phyloP scores from a whole-genome alignment of 495 filamentous ascomycete species.

The Aspergillus nidulans region DNA sequence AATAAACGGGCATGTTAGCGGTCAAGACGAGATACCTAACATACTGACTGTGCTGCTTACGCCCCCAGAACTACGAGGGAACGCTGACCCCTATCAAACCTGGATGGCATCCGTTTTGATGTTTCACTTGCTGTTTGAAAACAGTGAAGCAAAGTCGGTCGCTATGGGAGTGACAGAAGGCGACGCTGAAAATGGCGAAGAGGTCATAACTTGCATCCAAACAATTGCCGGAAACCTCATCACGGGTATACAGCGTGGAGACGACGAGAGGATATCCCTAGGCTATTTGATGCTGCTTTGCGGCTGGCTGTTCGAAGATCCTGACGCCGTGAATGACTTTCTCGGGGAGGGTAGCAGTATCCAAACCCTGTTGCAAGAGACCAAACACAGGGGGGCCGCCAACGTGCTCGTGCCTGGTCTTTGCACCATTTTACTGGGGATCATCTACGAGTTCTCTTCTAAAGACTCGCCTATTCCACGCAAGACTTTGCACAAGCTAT shows the following conservation, averaged over 20 bases:
- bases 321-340: constrained; percentile 88
- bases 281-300: constrained; percentile 92
- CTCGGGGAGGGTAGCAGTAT: constrained; percentile 91
- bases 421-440: constrained; percentile 76
- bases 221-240: constrained; percentile 78
- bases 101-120: constrained; percentile 92
- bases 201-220: constrained; percentile 93
- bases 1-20: constrained; percentile 78
- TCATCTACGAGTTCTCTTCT: constrained; percentile 95
- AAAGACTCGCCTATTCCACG: constrained; percentile 92
- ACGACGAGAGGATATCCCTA: constrained; percentile 76
- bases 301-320: constrained; percentile 90
- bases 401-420: constrained; percentile 73
- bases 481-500: constrained; percentile 72
- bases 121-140: constrained; percentile 83
- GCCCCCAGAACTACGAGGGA: constrained; percentile 49
- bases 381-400: constrained; percentile 54
- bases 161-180: constrained; percentile 84
- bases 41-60: constrained; percentile 77
- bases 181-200: constrained; percentile 84
- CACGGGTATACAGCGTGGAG: constrained; percentile 62
- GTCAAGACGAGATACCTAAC: constrained; percentile 83
- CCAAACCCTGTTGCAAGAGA: constrained; percentile 75
- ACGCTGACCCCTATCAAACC: constrained; percentile 77
- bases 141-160: constrained; percentile 70